Evolutionary conservation across 805 yeast genomes (phyloP), one percentile per base, ranked within the genome.

Genomic region (Saccharomycopsis selenospora): DNA sequence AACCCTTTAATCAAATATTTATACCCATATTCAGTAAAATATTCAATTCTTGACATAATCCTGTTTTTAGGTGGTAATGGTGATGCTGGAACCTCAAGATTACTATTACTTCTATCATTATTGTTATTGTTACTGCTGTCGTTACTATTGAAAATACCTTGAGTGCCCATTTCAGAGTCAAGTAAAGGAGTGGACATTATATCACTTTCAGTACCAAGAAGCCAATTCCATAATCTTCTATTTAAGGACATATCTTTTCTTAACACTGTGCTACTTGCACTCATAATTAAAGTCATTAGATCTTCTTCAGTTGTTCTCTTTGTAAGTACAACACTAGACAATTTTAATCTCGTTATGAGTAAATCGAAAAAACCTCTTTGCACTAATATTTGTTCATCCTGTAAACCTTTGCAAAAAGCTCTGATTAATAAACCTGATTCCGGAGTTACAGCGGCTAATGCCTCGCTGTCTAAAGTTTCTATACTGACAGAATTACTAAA

Each of bases 171-270:
- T 30, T 10, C 18, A 8, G 6, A 6, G 25, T 23, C 50, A 8
- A 43, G 7, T 11, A 43, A 22, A 38, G 47, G 49, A 13, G 45
- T 43, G 17, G 43, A 27, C 13, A 46, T 3, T 5, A 46, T 17
- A 25, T 46, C 55, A 42, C 17, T 48, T 14, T 81, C 88, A 1
- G 96, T 93, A 0, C 98, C 97, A 25, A 91, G 64, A 5, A 93
- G 67, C 95, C 96, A 93, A 51, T 75, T 81, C 96, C 98, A 90
- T 18, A 93, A 71, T 57, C 99, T 75, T 64, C 99, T 74, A 63
- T 93, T 93, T 51, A 93, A 72, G 6, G 97, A 88, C 96, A 93
- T 88, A 63, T 93, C 99, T 56, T 81, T 82, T 41, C 83, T 78
- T 40, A 88, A 67, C 2, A 93, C 82, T 0, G 90, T 80, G 8